Evolutionary conservation across 148 eudicot species (phyloP), one percentile per base, ranked within the genome.

Genomic region (Camellia sinensis): DNA sequence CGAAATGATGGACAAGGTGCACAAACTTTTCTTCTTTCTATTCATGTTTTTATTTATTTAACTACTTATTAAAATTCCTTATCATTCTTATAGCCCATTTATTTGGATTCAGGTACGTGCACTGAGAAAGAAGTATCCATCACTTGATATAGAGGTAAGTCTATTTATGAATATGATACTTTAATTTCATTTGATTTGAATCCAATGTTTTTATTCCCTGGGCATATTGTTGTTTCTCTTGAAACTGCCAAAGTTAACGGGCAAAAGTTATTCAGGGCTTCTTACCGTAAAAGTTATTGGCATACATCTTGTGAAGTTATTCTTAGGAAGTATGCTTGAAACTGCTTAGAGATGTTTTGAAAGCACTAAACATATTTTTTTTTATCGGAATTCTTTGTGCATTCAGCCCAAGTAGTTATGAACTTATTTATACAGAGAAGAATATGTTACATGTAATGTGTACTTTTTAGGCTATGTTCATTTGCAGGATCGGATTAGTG

Each of bases 1-100:
- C 7, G 99, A 97, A 83, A 97, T 75, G 88, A 97, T 97, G 99
- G 93, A 97, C 72, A 97, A 97, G 96, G 99, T 97, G 74, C 71
- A 63, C 67, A 54, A 45, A 13, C 63, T 81, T 40, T 61, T 70
- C 44, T 60, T 57, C n/a, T 60, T 56, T 46, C 5, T 41, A 13
- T 15, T 66, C 63, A 12, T 46, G 2, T 70, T 21, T 5, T 46
- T n/a, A 61, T 29, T 67, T 44, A 63, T 44, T 52, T 29, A 29
- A 29, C 37, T 29, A 29, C 37, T 29, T 29, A 1, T 29, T 29
- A 29, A 29, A 29, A 29, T 29, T 83, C 6, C 22, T 78, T 54
- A 41, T 60, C 6, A 37, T 48, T 13, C 62, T 41, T 7, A 64
- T 68, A 43, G 11, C 64, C 52, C 22, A n/a, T 43, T 74, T 70